A percentile compares a stretch with the other conserved stretches of the same genome.
phyloP scores from a whole-genome alignment of 139 green algal genomes.

The Picochlorum sp. region DNA sequence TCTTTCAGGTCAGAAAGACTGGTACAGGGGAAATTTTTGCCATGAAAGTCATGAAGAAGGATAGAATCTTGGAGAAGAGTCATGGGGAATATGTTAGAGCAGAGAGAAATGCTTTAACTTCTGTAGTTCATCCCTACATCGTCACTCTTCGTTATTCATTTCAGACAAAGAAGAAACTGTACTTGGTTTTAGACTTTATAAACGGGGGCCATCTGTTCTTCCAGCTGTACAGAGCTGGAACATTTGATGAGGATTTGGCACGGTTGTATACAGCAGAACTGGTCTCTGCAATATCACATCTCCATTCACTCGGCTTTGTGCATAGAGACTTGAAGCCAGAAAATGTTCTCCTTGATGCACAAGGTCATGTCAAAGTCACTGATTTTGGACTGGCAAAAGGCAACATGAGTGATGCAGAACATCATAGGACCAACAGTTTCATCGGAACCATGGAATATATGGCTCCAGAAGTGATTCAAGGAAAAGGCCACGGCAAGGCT shows the following conservation, averaged over 20 bases:
- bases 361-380: slow-evolving; percentile 91
- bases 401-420: slow-evolving; percentile 49
- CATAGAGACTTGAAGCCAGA: slow-evolving; percentile 76
- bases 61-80: slow-evolving; percentile 82
- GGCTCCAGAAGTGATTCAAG: slow-evolving; percentile 80
- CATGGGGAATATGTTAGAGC: slow-evolving; percentile 82
- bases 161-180: slow-evolving; percentile 89
- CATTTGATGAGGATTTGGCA: slow-evolving; percentile 78
- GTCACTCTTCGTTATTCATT: slow-evolving; percentile 90
- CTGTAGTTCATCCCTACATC: slow-evolving; percentile 92
- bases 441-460: slow-evolving; percentile 92
- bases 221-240: slow-evolving; percentile 85
- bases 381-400: slow-evolving; percentile 73
- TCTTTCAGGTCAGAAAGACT: slow-evolving; percentile 69
- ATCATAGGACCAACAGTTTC: slow-evolving; percentile 76
- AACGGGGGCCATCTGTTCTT: slow-evolving; percentile 99
- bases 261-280: slow-evolving; percentile 93
- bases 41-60: slow-evolving; percentile 95
- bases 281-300: slow-evolving; percentile 81
- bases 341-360: slow-evolving; percentile 90
- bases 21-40: slow-evolving; percentile 63
- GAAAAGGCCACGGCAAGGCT: slow-evolving; percentile 69
- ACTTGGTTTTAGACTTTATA: slow-evolving; percentile 97
- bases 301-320: slow-evolving; percentile 78
- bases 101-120: slow-evolving; percentile 88